Conservation (phyloP, 192 early-diverging fungal species). For the Glomus cerebriforme region DNA sequence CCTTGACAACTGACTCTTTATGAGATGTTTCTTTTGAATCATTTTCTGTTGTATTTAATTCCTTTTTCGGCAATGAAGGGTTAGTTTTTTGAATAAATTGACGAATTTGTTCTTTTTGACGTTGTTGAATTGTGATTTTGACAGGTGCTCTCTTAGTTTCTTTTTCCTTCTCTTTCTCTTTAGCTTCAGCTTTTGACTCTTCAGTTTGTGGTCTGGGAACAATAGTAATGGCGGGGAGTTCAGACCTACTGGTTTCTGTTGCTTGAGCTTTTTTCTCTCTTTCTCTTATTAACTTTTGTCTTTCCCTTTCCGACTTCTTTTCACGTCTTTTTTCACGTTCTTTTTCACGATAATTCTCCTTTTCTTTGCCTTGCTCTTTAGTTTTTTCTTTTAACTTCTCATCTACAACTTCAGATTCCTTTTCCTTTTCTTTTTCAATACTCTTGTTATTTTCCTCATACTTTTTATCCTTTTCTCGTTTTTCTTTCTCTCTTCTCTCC, state of each 20-base stretch:
- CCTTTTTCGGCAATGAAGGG: neutral
- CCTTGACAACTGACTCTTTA: neutral
- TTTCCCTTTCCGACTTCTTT: neutral
- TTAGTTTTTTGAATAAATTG: conserved; percentile 21
- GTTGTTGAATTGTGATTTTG: conserved; percentile 32
- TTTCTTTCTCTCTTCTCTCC: neutral
- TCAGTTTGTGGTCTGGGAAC: neutral
- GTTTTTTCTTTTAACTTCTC: neutral
- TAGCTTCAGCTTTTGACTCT: neutral
- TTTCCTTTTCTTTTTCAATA: neutral
- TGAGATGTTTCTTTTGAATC: neutral
- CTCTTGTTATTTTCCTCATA: neutral
- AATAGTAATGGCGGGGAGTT: conserved; percentile 1
- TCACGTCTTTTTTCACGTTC: conserved; percentile 3
- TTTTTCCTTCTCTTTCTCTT: neutral
- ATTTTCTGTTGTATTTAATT: neutral
- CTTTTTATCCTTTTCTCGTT: neutral
- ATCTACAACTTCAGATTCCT: neutral
- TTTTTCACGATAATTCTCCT: conserved; percentile 7
- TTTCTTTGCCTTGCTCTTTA: neutral
- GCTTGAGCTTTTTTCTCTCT: neutral
- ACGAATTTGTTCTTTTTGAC: conserved; percentile 34
- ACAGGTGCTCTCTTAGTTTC: neutral
- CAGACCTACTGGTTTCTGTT: neutral
- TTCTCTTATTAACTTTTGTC: neutral